Evolutionary conservation across 2,329 filamentous ascomycete genomes (phyloP), one percentile per base, ranked within the genome.

Genomic region (Ramularia collo-cygni): DNA sequence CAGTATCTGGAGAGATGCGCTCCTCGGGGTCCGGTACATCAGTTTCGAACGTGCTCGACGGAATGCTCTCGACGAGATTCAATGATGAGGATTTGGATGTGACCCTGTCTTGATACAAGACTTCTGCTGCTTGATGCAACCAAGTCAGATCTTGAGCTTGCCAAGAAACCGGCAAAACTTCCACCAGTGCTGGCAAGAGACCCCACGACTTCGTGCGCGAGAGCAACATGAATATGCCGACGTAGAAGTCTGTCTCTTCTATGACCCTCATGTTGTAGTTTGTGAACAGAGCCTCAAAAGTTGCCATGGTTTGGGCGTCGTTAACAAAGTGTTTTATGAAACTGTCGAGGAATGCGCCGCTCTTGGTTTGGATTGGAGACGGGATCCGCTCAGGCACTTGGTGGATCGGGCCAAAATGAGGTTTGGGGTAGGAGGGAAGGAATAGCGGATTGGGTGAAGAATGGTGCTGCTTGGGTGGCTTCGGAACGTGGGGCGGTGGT

Each of bases 161-260:
- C 49, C 49, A 54, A 3, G 12, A n/a, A 16, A 27, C 3, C 12
- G 47, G 47, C 15, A 54, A 26, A 26, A 50, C 47, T 16, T 37
- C 37, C 8, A 37, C 13, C 12, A 54, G 44, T 3, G 36, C 40
- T 1, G 37, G 37, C 35, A 52, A 10, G 10, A 52, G 29, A 12
- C 42, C 30, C 21, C 31, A 13, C 1, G 44, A 26, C 5, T 50
- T 13, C 14, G 29, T 41, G 9, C 35, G 37, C 26, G 24, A 24
- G 12, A 54, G 43, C 12, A 52, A 18, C 12, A 46, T 42, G 18
- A 47, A 49, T n/a, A 42, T 39, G 9, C 34, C 28, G n/a, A 40
- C 36, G 36, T 52, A 50, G 30, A 54, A 51, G 2, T 47, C 37
- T 5, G 21, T 13, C 15, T 45, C 42, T 13, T 37, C 36, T 29